Base-by-base conservation (phyloP, 2,329 filamentous ascomycete genomes). In the Calonectria honghensis region DNA sequence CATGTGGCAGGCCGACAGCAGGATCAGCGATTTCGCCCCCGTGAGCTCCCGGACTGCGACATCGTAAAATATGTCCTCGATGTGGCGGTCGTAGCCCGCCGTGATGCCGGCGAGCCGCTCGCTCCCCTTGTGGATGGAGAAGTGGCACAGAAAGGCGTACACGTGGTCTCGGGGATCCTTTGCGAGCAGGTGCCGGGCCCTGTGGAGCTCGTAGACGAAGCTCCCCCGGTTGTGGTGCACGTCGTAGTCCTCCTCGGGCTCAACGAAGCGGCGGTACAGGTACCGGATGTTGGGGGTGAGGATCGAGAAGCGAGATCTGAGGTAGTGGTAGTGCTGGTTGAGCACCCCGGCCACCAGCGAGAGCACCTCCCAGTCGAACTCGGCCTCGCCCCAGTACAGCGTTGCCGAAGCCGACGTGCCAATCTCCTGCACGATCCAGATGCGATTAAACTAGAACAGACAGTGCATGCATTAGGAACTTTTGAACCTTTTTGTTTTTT, bases 401-500 rank as follows among this genome's bases (percentile, higher is more conserved):
- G 81, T 83, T 0, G 84, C 83, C 0, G 83, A 77, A 2, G 84
- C 78, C 4, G 61, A 45, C 2, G 84, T 85, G 51, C 84, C 84
- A 31, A 85, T 85, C 29, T 85, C 84, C 45, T 85, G 84, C 29
- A 84, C 83, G 37, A 85, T 84, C 84, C 84, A 85, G 50, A 84
- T 80, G 14, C 84, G 81, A 35, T 81, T 80, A 45, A 85, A 85
- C 84, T 85, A 27, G 37, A 31, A 24, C 59, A 84, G 39, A 27
- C 63, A 6, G 27, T 45, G 32, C 75, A 48, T 48, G 45, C 45
- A 48, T 48, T 48, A 48, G 45, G 45, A 48, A 48, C 45, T 48
- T 48, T 48, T 48, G 45, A 48, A 24, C 45, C 18, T 48, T 48
- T 48, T 48, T 48, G 24, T 48, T 54, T 29, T 6, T 61, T 39